phyloP scores from a whole-genome alignment of 2,329 filamentous ascomycete species.

The Fonsecaea erecta region DNA sequence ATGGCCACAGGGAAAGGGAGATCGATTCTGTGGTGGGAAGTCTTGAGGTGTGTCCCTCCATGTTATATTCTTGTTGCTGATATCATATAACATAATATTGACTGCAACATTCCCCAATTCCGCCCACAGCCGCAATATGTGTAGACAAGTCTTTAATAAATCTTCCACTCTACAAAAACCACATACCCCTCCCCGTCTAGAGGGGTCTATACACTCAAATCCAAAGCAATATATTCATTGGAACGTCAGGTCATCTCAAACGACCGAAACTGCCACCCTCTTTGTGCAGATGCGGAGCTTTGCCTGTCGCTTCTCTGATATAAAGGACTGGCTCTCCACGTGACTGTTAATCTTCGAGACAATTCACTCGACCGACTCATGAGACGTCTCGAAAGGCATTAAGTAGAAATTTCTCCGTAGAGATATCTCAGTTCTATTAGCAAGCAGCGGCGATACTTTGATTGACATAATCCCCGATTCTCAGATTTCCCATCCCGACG shows the following conservation, averaged over 20 bases:
- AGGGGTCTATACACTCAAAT: too few species aligned
- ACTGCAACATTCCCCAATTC: neutral
- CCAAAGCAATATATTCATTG: too few species aligned
- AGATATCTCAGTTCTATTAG: slow-evolving; percentile 13
- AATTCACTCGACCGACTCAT: neutral
- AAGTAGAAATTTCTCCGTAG: neutral
- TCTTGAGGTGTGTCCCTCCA: neutral
- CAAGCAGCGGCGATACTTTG: slow-evolving; percentile 15
- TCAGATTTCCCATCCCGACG: neutral
- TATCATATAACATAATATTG: neutral
- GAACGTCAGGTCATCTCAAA: too few species aligned
- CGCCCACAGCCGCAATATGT: neutral
- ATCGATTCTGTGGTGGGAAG: neutral
- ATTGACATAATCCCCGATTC: slow-evolving; percentile 7
- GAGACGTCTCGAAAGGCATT: neutral
- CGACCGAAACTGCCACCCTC: too few species aligned
- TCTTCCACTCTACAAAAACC: too few species aligned
- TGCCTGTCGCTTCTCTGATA: neutral
- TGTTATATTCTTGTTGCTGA: neutral
- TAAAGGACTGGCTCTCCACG: neutral
- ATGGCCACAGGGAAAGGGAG: neutral
- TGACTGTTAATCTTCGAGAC: neutral
- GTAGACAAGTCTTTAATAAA: too few species aligned
- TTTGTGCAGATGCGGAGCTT: neutral
- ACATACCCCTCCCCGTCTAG: too few species aligned